phyloP scores from a whole-genome alignment of 1,284 basidiomycete genomes.

The Bondarzewia mesenterica region DNA sequence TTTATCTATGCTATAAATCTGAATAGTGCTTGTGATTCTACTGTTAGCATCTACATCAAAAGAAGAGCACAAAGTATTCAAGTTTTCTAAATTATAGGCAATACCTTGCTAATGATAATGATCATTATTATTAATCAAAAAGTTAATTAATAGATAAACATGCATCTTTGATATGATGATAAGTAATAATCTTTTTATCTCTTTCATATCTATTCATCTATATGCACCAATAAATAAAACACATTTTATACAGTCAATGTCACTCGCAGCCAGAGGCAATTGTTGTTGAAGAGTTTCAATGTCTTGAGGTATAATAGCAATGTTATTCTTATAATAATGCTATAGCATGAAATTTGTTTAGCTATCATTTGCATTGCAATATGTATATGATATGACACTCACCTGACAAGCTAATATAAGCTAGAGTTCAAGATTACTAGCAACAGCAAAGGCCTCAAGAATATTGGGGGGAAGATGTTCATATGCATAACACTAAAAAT shows the following conservation, averaged over 20 bases:
- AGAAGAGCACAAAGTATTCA: neutral
- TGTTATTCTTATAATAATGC: neutral
- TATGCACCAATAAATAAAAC: neutral
- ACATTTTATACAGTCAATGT: neutral
- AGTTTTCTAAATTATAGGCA: neutral
- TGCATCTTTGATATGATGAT: neutral
- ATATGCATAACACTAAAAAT: neutral
- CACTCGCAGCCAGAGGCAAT: neutral
- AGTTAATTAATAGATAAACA: neutral
- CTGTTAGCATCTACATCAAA: neutral
- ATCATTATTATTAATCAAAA: neutral
- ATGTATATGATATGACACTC: neutral
- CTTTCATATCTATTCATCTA: neutral
- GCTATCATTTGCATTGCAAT: neutral
- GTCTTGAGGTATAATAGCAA: conserved; percentile 4
- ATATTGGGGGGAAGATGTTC: neutral
- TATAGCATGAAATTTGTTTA: neutral
- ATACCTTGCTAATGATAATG: neutral
- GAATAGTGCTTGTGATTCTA: too few relatives aligned
- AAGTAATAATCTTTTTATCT: neutral
- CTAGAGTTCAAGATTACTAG: neutral
- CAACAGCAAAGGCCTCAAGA: neutral
- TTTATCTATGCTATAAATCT: too few relatives aligned
- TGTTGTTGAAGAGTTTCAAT: neutral
- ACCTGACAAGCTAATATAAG: neutral